Percentiles rank a stretch among this genome's conserved stretches.
Conservation (phyloP, 2,329 filamentous ascomycete species). For the Fusarium zealandicum region DNA sequence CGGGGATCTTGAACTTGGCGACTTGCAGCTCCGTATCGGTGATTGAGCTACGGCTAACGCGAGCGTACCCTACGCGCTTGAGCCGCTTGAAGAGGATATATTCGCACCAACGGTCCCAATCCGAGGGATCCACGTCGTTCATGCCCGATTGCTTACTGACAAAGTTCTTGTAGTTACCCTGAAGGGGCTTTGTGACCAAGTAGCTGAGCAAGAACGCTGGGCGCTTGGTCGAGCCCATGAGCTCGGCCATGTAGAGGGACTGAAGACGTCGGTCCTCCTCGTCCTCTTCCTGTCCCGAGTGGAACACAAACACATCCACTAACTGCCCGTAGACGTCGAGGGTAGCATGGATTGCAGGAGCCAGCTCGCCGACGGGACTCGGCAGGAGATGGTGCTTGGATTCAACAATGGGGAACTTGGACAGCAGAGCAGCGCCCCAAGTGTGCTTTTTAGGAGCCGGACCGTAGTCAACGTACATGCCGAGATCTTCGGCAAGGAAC, state of each 20-base stretch:
- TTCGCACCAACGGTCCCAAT: conserved; percentile 99
- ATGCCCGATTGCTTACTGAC: conserved; percentile 87
- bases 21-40: conserved; percentile 98
- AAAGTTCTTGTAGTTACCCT: conserved; percentile 97
- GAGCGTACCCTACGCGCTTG: conserved; percentile 84
- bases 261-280: conserved; percentile 89
- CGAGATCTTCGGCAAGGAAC: conserved; percentile 91
- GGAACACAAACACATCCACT: conserved; percentile 96
- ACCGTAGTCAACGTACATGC: conserved; percentile 98
- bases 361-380: conserved; percentile 91
- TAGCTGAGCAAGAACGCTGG: conserved; percentile 90
- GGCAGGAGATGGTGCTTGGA: conserved; percentile 95
- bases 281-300: conserved; percentile 97
- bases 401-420: conserved; percentile 97
- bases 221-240: conserved; percentile 84
- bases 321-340: conserved; percentile 89
- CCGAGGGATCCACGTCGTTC: conserved; percentile 89
- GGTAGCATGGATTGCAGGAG: conserved; percentile 96
- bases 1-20: conserved; percentile 88
- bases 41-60: conserved; percentile 87
- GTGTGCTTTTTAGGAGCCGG: conserved; percentile 99
- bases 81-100: conserved; percentile 96
- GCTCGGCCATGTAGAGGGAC: conserved; percentile 80
- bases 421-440: conserved; percentile 91
- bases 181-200: conserved; percentile 84